Conservation (phyloP, 345 rosid genomes). For the Raphanus raphanistrum region DNA sequence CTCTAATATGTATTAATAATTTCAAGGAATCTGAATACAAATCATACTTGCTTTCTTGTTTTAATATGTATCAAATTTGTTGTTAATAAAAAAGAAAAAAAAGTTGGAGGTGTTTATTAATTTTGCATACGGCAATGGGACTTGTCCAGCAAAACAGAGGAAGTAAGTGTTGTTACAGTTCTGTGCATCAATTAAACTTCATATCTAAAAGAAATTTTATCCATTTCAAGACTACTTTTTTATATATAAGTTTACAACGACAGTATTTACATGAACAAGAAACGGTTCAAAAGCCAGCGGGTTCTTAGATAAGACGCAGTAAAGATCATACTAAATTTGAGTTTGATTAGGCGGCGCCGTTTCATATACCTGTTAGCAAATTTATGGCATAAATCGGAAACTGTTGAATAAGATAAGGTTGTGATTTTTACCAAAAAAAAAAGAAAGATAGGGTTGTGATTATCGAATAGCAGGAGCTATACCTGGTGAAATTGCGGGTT, state of each 20-base stretch:
- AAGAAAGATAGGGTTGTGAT: not conserved
- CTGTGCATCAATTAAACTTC: not conserved
- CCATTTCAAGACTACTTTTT: not conserved
- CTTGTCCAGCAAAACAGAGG: not conserved
- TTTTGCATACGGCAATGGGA: not conserved
- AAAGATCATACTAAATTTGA: not conserved
- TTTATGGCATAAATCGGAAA: not conserved
- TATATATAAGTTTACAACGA: not conserved
- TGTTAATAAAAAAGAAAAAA: not conserved
- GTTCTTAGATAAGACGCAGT: not conserved
- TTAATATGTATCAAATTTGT: not conserved
- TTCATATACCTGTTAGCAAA: not conserved
- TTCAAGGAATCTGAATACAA: not conserved
- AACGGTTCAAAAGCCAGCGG: not conserved
- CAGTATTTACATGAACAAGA: not conserved
- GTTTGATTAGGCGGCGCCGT: slow-evolving; percentile 9
- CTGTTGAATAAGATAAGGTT: not conserved
- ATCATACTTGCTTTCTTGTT: not conserved
- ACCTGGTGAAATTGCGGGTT: slow-evolving; percentile 21
- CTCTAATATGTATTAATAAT: not conserved
- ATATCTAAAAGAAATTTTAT: not conserved
- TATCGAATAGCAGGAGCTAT: not conserved
- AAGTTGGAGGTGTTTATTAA: not conserved
- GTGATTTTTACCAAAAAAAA: not conserved
- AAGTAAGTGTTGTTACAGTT: slow-evolving; percentile 7